Percentiles rank a stretch among this genome's conserved stretches.
phyloP scores from a whole-genome alignment of 1,284 basidiomycete genomes.

The Puccinia sorghi region DNA sequence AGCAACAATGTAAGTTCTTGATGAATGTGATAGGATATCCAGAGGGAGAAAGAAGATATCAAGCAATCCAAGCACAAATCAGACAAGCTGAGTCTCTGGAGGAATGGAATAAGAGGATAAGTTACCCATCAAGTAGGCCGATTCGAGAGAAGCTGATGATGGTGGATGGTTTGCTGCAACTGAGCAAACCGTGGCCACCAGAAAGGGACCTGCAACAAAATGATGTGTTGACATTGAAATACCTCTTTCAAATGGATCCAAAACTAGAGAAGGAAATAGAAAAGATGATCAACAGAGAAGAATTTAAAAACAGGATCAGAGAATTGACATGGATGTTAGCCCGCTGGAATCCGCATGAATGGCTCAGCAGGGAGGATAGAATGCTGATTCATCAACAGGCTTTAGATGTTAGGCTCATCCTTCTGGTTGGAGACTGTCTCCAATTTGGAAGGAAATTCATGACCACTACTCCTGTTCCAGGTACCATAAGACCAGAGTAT shows the following conservation, averaged over 20 bases:
- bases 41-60: background rate
- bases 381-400: constrained; percentile 9
- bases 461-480: background rate
- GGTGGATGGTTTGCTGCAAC: background rate
- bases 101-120: background rate
- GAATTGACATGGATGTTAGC: background rate
- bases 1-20: background rate
- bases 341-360: constrained; percentile 2
- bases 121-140: background rate
- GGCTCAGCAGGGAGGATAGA: background rate
- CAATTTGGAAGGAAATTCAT: constrained; percentile 5
- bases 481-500: background rate
- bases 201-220: background rate
- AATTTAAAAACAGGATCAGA: too few relatives aligned
- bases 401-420: background rate
- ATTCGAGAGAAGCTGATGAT: background rate
- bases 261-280: background rate
- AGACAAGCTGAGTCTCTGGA: background rate
- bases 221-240: background rate
- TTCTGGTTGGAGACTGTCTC: constrained; percentile 19
- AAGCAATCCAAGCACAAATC: constrained; percentile 8
- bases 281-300: background rate
- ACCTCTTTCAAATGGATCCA: background rate
- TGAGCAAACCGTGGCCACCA: constrained; percentile 7
- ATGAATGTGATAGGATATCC: background rate